Percentiles rank a stretch among this genome's conserved stretches.
Evolutionary conservation across 306 rosid genomes (phyloP).

Genomic region (Hippophae gyantsensis): DNA sequence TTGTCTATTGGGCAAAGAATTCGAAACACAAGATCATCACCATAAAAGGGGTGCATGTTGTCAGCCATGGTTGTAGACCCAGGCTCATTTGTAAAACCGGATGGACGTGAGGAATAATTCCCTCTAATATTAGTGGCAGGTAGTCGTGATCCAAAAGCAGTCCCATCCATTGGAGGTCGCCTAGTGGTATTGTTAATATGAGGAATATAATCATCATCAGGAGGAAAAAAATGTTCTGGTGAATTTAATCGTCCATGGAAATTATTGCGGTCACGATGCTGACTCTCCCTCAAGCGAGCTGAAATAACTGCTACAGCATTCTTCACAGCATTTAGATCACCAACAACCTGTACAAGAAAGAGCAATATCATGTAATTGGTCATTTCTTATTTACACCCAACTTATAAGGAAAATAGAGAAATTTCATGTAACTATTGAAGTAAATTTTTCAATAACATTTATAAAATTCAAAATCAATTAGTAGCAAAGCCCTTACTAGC

Average conservation of each 20-base stretch:
- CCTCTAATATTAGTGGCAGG: constrained; percentile 40
- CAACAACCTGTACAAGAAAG: constrained; percentile 62
- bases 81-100: constrained; percentile 44
- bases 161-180: constrained; percentile 57
- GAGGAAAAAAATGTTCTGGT: constrained; percentile 70
- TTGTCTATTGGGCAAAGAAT: constrained; percentile 81
- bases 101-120: constrained; percentile 46
- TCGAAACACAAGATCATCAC: constrained; percentile 78
- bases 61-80: constrained; percentile 49
- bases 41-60: constrained; percentile 44
- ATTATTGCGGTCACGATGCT: constrained; percentile 85
- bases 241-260: constrained; percentile 78
- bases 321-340: constrained; percentile 68
- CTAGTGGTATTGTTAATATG: constrained; percentile 49
- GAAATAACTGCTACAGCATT: constrained; percentile 61
- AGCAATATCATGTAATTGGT: background rate
- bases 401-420: no score
- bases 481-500: no score
- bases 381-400: no score
- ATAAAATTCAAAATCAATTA: no score
- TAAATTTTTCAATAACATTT: no score
- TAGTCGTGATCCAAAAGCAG: constrained; percentile 50
- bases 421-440: no score
- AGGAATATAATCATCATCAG: constrained; percentile 72
- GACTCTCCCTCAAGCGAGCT: constrained; percentile 94